phyloP scores from a whole-genome alignment of 176 grass and related monocot species.

The Musa troglodytarum region DNA sequence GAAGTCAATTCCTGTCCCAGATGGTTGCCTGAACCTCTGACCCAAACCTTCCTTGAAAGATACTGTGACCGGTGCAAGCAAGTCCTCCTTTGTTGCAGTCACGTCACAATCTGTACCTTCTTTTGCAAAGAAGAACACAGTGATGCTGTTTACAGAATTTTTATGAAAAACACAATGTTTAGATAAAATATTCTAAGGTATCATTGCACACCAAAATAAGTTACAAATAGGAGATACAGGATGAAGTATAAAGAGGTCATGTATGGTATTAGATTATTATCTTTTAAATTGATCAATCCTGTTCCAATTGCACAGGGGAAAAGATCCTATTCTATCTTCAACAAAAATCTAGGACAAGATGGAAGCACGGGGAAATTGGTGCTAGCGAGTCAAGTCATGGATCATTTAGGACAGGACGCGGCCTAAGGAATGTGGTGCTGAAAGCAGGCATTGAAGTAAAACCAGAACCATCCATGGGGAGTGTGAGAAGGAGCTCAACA shows the following conservation, averaged over 20 bases:
- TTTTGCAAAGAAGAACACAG: slow-evolving; percentile 87
- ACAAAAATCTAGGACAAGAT: too few species aligned
- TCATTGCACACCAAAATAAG: background rate
- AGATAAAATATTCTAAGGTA: background rate
- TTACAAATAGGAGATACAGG: background rate
- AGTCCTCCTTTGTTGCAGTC: slow-evolving; percentile 45
- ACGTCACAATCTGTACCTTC: slow-evolving; percentile 72
- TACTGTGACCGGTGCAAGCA: slow-evolving; percentile 64
- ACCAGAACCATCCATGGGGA: too few species aligned
- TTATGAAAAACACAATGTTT: background rate
- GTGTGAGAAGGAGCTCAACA: background rate
- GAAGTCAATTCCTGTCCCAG: slow-evolving; percentile 84
- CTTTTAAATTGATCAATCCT: too few species aligned
- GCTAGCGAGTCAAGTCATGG: too few species aligned
- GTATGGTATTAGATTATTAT: too few species aligned
- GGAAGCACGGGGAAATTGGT: too few species aligned
- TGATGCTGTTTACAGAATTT: slow-evolving; percentile 69
- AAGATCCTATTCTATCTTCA: too few species aligned
- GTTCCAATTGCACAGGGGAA: too few species aligned
- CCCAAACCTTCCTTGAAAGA: slow-evolving; percentile 83
- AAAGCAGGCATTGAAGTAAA: too few species aligned
- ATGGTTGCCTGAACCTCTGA: slow-evolving; percentile 87
- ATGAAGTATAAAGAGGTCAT: too few species aligned
- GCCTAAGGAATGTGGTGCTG: too few species aligned
- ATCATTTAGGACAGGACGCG: too few species aligned